Conservation (phyloP, 140 eudicot genomes). For the Senecio squalidus region DNA sequence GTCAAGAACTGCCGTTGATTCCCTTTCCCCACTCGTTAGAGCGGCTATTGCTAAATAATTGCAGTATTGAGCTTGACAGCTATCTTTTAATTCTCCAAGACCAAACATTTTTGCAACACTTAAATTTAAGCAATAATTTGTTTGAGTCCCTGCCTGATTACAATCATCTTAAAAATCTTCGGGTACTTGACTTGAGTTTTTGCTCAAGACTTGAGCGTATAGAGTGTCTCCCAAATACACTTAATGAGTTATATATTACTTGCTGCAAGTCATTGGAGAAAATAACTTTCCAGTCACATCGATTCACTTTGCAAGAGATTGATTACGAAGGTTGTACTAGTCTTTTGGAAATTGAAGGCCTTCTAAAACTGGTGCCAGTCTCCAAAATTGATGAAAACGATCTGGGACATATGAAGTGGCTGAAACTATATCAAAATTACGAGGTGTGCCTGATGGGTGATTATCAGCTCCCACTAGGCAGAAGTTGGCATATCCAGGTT, state of each 20-base stretch:
- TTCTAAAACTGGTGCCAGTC: conserved; percentile 7
- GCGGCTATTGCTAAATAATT: conserved; percentile 1
- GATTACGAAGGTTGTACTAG: conserved; percentile 24
- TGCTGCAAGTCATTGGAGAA: conserved; percentile 12
- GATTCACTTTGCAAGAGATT: conserved; percentile 16
- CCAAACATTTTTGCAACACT: neutral
- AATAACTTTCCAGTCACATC: conserved; percentile 18
- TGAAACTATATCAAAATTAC: neutral
- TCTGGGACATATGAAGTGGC: conserved; percentile 25
- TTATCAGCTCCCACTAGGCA: conserved; percentile 20
- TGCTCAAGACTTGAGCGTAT: neutral
- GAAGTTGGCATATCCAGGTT: conserved; percentile 23
- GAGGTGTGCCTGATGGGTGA: conserved; percentile 20
- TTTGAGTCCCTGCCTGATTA: conserved; percentile 16
- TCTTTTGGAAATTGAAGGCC: conserved; percentile 25
- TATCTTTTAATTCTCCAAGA: neutral
- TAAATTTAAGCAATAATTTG: conserved; percentile 8
- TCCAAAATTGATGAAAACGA: conserved; percentile 7
- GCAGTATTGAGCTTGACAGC: neutral
- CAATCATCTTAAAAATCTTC: conserved; percentile 11
- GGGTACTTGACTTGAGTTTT: conserved; percentile 16
- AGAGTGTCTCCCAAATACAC: conserved; percentile 10
- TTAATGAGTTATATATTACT: conserved; percentile 10
- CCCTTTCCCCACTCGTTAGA: conserved; percentile 7
- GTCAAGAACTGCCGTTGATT: neutral